Conservation (phyloP, 2,329 filamentous ascomycete species). For the Aureobasidium sp. region DNA sequence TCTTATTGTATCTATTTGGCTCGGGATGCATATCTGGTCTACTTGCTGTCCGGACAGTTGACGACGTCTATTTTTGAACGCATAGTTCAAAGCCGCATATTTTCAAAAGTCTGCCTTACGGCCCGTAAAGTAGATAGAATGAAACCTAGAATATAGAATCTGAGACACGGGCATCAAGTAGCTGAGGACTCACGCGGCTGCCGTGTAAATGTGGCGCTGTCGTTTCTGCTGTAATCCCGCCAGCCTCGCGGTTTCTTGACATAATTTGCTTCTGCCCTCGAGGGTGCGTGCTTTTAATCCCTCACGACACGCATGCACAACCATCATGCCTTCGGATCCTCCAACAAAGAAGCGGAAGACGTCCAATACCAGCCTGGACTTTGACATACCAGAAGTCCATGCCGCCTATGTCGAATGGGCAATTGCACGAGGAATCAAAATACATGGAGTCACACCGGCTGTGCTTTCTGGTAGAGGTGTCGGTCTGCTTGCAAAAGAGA, state of each 20-base stretch:
- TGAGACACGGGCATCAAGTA: neutral
- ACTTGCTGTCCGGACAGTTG: neutral
- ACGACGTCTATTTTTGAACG: neutral
- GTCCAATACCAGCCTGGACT: neutral
- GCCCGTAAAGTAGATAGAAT: neutral
- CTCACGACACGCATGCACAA: neutral
- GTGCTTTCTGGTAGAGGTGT: conserved; percentile 66
- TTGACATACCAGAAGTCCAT: conserved; percentile 28
- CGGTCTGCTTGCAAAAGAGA: conserved; percentile 65
- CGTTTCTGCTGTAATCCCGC: conserved; percentile 65
- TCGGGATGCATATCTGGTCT: neutral
- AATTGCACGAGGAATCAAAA: conserved; percentile 53
- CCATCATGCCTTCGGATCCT: neutral
- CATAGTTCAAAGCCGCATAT: neutral
- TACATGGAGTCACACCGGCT: conserved; percentile 61
- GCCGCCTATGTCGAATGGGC: conserved; percentile 64
- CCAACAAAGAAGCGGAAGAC: conserved; percentile 5
- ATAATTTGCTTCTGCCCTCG: conserved; percentile 71
- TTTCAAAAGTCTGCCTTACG: neutral
- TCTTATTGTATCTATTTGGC: neutral
- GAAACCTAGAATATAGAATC: neutral
- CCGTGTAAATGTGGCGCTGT: conserved; percentile 33
- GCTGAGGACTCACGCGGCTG: neutral
- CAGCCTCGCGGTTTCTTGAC: conserved; percentile 72
- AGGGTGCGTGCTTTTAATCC: conserved; percentile 58